A percentile compares a stretch with the other conserved stretches of the same genome.
phyloP scores from a whole-genome alignment of 1,284 basidiomycete genomes.

The Ustanciosporium gigantosporum region DNA sequence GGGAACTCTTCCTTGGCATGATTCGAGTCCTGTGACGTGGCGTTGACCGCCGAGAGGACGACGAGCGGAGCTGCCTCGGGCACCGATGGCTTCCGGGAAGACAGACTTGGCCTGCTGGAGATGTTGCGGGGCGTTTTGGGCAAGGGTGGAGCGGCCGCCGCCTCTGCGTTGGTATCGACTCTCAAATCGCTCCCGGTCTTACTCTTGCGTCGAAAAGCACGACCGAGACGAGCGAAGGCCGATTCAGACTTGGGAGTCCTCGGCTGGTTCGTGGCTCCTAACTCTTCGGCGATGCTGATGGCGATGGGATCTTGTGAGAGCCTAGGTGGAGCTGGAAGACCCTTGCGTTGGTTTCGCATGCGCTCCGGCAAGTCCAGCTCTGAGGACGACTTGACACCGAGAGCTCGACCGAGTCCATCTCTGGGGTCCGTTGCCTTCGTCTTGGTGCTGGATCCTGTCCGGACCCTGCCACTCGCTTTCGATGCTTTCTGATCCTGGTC shows the following conservation, averaged over 20 bases:
- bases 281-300: conserved; percentile 30
- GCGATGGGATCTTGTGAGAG: conserved; percentile 30
- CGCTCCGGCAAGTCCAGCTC: conserved; percentile 31
- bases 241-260: conserved; percentile 10
- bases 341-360: conserved; percentile 33
- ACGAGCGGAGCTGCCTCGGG: neutral
- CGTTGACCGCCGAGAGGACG: neutral
- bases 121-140: conserved; percentile 8
- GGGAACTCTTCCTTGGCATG: too few relatives aligned
- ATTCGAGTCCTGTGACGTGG: too few relatives aligned
- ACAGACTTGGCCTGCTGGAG: conserved; percentile 3
- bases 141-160: neutral
- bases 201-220: conserved; percentile 38
- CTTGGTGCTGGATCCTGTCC: conserved; percentile 10
- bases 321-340: conserved; percentile 15
- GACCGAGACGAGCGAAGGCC: conserved; percentile 28
- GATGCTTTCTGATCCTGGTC: conserved; percentile 7
- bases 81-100: neutral
- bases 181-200: conserved; percentile 16
- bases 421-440: too few relatives aligned
- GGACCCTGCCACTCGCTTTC: too few relatives aligned
- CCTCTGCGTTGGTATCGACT: neutral
- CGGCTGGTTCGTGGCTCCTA: conserved; percentile 1
- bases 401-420: conserved; percentile 8
- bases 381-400: conserved; percentile 20